Evolutionary conservation across 805 yeast species (phyloP), one percentile per base, ranked within the genome.

Genomic region (Suhomyces vadensis): DNA sequence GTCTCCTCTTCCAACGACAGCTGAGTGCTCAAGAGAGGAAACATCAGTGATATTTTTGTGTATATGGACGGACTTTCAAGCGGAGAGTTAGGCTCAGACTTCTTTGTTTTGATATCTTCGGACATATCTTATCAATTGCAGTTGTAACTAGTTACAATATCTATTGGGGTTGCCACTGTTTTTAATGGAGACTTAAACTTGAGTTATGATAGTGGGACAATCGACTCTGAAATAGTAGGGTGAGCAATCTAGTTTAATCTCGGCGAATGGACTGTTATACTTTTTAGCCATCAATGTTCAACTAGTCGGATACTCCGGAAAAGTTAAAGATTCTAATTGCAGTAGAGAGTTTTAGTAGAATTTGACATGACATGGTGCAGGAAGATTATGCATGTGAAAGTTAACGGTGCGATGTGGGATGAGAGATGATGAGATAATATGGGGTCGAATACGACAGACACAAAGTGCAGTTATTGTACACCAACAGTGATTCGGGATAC

Each of bases 1-100:
- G 13, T 16, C 2, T 10, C 14, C 11, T 39, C 42, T 0, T 25
- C 42, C 5, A 13, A 13, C 9, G 35, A 14, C 24, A 31, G 33
- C 6, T 16, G 33, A 20, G 24, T 6, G 4, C 16, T 23, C 14
- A 33, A 13, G 19, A 19, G 5, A 10, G 43, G 29, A 13, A 41
- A 19, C 35, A 31, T 25, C 44, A 35, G 44, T 9, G 40, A 11
- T 10, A 42, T 19, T 21, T 45, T 42, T 14, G 38, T 13, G 20
- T 26, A 45, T 13, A 45, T 37, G 5, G 46, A 45, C 2, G 37
- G 39, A 22, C 39, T 37, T 14, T 29, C 33, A 11, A 16, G 33
- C 6, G n/a, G 33, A 5, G 20, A 14, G 20, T 20, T 16, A 20
- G 31, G 17, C 4, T 21, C 14, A 37, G 20, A 21, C 20, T 24